These are phyloP conservation scores for Aspergillus sp. DNA, from an alignment of 2,329 filamentous ascomycete genomes.

Conservation along the genomic window DNA sequence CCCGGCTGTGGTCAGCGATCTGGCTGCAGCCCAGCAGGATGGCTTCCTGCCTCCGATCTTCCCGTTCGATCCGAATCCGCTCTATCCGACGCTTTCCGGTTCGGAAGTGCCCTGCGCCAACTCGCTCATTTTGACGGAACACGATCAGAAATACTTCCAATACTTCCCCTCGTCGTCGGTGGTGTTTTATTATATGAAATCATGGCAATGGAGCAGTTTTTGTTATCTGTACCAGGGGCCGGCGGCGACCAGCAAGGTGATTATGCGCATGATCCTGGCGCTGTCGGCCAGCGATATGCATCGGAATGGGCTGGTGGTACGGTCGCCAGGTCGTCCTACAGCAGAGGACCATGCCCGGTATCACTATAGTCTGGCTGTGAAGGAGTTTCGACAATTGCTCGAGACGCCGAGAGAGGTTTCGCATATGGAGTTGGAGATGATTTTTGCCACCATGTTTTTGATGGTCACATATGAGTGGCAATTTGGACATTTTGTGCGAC, in stretches of 20 bases:
- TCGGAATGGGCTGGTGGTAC: conserved; percentile 22
- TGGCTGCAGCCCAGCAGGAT: conserved; percentile 1
- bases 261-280: conserved; percentile 38
- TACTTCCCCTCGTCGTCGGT: conserved; percentile 31
- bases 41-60: conserved; percentile 13
- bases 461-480: conserved; percentile 34
- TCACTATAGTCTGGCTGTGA: conserved; percentile 32
- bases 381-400: conserved; percentile 31
- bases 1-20: not conserved
- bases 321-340: conserved; percentile 21
- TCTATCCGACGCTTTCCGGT: conserved; percentile 19
- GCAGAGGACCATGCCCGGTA: conserved; percentile 27
- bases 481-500: conserved; percentile 29
- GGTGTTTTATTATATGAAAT: conserved; percentile 33
- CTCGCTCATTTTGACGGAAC: conserved; percentile 28
- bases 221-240: conserved; percentile 32
- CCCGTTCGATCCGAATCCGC: conserved; percentile 17
- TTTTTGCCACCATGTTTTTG: conserved; percentile 33
- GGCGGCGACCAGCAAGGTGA: conserved; percentile 28
- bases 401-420: conserved; percentile 24
- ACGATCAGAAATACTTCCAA: conserved; percentile 29
- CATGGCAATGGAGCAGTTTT: conserved; percentile 34
- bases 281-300: conserved; percentile 34
- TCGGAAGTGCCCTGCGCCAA: conserved; percentile 24
- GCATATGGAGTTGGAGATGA: conserved; percentile 25